Conservation (phyloP, 345 rosid species). For the Linum usitatissimum region DNA sequence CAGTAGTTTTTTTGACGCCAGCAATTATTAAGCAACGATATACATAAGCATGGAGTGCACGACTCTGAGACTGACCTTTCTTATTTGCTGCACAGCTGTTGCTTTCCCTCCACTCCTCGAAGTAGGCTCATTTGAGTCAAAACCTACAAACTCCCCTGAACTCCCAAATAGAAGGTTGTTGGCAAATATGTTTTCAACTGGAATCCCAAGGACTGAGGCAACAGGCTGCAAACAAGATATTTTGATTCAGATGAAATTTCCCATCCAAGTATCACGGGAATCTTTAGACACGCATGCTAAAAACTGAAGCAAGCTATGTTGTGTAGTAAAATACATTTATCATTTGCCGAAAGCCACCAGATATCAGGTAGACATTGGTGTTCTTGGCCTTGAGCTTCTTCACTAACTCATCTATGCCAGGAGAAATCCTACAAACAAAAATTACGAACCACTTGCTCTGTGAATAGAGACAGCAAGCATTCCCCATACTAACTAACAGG, state of each 20-base stretch:
- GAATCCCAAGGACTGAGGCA: constrained; percentile 77
- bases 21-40: constrained; percentile 2
- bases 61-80: constrained; percentile 39
- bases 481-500: neutral
- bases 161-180: constrained; percentile 64
- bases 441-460: neutral
- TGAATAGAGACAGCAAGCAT: neutral
- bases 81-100: constrained; percentile 72
- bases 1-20: constrained; percentile 12
- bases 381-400: constrained; percentile 61
- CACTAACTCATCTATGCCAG: constrained; percentile 70
- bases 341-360: constrained; percentile 97
- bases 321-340: constrained; percentile 52
- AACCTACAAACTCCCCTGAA: constrained; percentile 68
- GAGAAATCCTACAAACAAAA: constrained; percentile 44
- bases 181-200: constrained; percentile 71
- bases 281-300: neutral
- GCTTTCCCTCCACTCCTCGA: constrained; percentile 98
- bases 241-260: neutral
- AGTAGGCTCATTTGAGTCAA: constrained; percentile 80
- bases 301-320: constrained; percentile 5
- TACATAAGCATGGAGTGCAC: neutral
- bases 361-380: constrained; percentile 59
- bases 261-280: neutral
- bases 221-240: constrained; percentile 52